Percentiles rank a stretch among this genome's conserved stretches.
These are phyloP conservation scores for Raddia guianensis DNA, from an alignment of 176 grass and related monocot genomes.

Conservation along the genomic window DNA sequence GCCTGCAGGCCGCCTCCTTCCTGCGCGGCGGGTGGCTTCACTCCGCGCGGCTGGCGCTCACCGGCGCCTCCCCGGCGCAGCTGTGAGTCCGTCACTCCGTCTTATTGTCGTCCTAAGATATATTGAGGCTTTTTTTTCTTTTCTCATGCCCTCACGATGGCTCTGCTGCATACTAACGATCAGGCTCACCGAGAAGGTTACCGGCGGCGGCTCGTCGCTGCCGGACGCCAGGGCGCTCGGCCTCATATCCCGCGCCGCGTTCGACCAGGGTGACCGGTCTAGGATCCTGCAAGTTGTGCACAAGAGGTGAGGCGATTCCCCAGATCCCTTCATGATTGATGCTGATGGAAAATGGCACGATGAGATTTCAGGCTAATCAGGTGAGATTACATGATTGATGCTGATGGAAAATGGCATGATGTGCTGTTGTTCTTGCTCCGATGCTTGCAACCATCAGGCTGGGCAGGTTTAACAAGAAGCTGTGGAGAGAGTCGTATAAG, in stretches of 20 bases:
- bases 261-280: neutral
- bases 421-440: neutral
- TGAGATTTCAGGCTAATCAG: neutral
- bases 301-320: neutral
- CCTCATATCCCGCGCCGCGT: neutral
- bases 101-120: neutral
- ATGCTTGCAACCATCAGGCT: neutral
- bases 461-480: neutral
- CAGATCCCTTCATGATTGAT: neutral
- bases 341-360: neutral
- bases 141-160: neutral
- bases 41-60: constrained; percentile 52
- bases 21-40: constrained; percentile 36
- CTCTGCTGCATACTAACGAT: constrained; percentile 13
- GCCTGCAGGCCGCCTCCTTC: constrained; percentile 43
- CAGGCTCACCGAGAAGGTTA: constrained; percentile 36
- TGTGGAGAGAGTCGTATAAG: neutral
- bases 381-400: neutral
- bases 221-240: neutral
- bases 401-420: neutral
- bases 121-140: neutral
- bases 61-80: constrained; percentile 39
- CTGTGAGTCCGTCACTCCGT: constrained; percentile 32
- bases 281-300: neutral
- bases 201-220: neutral